These are phyloP conservation scores for Botrytis galanthina DNA, from an alignment of 2,329 filamentous ascomycete genomes.

Conservation along the genomic window DNA sequence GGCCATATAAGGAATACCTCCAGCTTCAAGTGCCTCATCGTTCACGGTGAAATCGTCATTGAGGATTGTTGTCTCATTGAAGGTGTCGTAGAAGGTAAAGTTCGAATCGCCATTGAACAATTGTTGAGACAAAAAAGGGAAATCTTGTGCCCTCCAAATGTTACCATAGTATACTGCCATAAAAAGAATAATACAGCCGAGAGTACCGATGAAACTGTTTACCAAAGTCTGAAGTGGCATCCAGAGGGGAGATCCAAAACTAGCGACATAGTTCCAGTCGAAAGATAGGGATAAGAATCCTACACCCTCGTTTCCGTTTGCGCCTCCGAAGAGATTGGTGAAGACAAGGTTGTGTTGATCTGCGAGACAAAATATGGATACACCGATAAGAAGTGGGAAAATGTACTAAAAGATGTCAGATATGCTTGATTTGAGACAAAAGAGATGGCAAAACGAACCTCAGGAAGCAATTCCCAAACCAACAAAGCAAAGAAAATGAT, in stretches of 20 bases:
- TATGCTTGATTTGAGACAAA: background rate
- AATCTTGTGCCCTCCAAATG: conserved; percentile 42
- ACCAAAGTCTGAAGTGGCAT: conserved; percentile 40
- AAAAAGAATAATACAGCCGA: conserved; percentile 39
- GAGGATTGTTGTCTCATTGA: conserved; percentile 46
- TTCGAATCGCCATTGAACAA: conserved; percentile 43
- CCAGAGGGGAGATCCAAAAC: conserved; percentile 29
- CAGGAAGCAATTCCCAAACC: conserved; percentile 22
- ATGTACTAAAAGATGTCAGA: conserved; percentile 19
- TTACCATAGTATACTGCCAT: conserved; percentile 46
- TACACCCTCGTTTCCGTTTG: conserved; percentile 45
- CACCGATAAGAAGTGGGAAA: conserved; percentile 49
- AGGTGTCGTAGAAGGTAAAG: conserved; percentile 40
- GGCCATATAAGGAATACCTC: conserved; percentile 46
- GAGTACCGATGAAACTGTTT: conserved; percentile 37
- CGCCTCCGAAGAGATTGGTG: conserved; percentile 51
- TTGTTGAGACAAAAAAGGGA: conserved; percentile 46
- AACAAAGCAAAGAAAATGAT: conserved; percentile 30
- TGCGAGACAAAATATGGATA: conserved; percentile 48
- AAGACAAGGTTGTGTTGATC: conserved; percentile 45
- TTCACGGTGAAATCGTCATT: conserved; percentile 43
- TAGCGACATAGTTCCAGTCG: conserved; percentile 46
- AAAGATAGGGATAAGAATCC: conserved; percentile 41
- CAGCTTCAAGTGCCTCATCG: conserved; percentile 35
- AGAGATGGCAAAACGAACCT: conserved; percentile 1